A percentile compares a stretch with the other conserved stretches of the same genome.
Evolutionary conservation across 2,329 filamentous ascomycete species (phyloP).

Genomic region (Talaromyces piceae): DNA sequence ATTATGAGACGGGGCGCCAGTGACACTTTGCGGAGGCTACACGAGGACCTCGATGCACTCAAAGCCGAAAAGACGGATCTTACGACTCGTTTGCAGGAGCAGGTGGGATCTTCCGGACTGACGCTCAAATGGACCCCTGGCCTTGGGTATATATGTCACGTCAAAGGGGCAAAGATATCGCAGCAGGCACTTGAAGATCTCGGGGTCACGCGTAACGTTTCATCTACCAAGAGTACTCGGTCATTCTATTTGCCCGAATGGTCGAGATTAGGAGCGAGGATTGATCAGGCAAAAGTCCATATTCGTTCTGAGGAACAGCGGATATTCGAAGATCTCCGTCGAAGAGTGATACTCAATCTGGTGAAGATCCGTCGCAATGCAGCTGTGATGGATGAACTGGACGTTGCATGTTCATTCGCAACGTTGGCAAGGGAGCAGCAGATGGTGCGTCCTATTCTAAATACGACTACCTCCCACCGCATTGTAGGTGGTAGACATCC

Average conservation of each 20-base stretch:
- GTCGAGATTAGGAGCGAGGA: conserved; percentile 68
- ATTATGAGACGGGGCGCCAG: conserved; percentile 63
- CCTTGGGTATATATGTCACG: conserved; percentile 82
- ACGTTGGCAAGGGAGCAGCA: conserved; percentile 65
- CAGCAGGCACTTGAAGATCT: conserved; percentile 35
- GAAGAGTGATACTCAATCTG: conserved; percentile 70
- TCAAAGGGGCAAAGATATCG: conserved; percentile 68
- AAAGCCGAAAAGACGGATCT: conserved; percentile 54
- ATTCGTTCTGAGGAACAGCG: conserved; percentile 79
- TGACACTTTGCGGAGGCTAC: conserved; percentile 55
- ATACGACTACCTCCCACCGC: conserved; percentile 57
- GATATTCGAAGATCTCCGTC: conserved; percentile 68
- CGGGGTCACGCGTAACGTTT: conserved; percentile 52
- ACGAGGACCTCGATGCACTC: conserved; percentile 58
- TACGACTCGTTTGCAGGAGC: conserved; percentile 52
- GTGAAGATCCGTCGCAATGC: conserved; percentile 84
- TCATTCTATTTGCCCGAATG: conserved; percentile 80
- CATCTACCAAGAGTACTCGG: conserved; percentile 73
- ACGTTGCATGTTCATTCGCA: conserved; percentile 82
- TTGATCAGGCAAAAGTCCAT: conserved; percentile 69
- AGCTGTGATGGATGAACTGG: conserved; percentile 84
- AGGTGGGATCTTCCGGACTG: conserved; percentile 57
- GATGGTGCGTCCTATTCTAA: conserved; percentile 67
- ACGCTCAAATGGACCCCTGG: conserved; percentile 80
- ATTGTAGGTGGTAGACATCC: conserved; percentile 85